Evolutionary conservation across 805 yeast genomes (phyloP).

Genomic region (Wickerhamiella dianesei): DNA sequence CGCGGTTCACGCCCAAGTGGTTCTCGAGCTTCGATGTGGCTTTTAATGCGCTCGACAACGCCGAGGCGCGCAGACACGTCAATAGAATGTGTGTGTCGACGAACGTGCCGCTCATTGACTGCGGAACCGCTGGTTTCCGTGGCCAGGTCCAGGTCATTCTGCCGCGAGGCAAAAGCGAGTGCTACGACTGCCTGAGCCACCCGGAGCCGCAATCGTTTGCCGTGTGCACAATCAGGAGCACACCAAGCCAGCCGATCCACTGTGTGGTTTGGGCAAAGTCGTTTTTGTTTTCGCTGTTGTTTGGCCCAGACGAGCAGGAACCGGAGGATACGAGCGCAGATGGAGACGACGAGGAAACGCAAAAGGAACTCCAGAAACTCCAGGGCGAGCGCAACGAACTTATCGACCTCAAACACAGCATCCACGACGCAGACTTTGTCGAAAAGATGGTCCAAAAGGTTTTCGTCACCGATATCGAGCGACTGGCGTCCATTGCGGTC

Average conservation of each 20-base stretch:
- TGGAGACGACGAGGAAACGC: conserved; percentile 32
- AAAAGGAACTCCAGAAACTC: conserved; percentile 26
- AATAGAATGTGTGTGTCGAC: conserved; percentile 68
- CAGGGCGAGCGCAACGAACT: conserved; percentile 27
- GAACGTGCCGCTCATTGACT: conserved; percentile 68
- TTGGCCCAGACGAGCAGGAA: conserved; percentile 39
- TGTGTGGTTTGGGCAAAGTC: conserved; percentile 97
- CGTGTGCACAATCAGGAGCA: conserved; percentile 91
- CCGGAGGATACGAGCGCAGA: conserved; percentile 53
- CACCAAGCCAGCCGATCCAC: conserved; percentile 93
- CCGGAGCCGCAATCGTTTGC: conserved; percentile 86
- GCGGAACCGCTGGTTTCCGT: conserved; percentile 88
- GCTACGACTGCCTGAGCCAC: conserved; percentile 83
- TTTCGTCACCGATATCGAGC: conserved; percentile 63
- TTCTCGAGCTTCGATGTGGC: conserved; percentile 61
- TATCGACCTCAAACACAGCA: conserved; percentile 19
- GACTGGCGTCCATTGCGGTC: conserved; percentile 54
- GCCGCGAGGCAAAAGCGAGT: conserved; percentile 61
- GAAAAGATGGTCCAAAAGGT: conserved; percentile 30
- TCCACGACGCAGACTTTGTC: conserved; percentile 26
- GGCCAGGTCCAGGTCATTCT: conserved; percentile 91
- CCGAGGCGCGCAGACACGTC: conserved; percentile 84
- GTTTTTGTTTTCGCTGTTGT: conserved; percentile 69
- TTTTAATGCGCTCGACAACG: conserved; percentile 86
- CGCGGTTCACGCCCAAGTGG: conserved; percentile 64